phyloP scores from a whole-genome alignment of 2,329 filamentous ascomycete species.

The Aspergillus floridensis region DNA sequence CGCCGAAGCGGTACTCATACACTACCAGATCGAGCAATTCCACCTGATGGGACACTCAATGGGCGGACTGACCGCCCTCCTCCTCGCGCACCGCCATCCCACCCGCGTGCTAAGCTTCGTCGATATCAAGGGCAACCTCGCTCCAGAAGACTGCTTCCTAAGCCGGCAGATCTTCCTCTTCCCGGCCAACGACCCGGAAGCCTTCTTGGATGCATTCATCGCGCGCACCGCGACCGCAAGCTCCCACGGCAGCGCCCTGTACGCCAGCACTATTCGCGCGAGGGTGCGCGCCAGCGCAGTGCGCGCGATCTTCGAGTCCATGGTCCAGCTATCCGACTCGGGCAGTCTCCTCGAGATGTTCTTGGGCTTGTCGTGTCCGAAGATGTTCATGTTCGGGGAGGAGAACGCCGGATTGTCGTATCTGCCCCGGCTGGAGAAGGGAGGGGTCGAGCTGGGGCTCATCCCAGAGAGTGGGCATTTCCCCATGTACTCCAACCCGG shows the following conservation, averaged over 20 bases:
- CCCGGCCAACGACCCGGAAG: not conserved
- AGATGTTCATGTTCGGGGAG: not conserved
- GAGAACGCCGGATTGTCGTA: not conserved
- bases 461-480: conserved; percentile 25
- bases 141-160: not conserved
- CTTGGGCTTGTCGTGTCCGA: not conserved
- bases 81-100: not conserved
- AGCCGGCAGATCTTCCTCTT: not conserved
- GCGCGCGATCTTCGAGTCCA: not conserved
- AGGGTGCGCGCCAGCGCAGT: not conserved
- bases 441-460: conserved; percentile 22
- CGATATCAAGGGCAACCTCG: conserved; percentile 3
- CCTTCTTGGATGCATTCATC: not conserved
- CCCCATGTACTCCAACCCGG: conserved; percentile 29
- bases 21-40: not conserved
- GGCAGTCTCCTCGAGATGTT: not conserved
- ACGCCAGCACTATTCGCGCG: not conserved
- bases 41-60: conserved; percentile 3
- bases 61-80: not conserved
- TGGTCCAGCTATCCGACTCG: not conserved
- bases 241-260: not conserved
- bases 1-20: not conserved
- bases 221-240: not conserved
- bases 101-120: not conserved
- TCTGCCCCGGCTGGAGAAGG: not conserved